Evolutionary conservation across 805 yeast species (phyloP).

Genomic region (Saccharomyces eubayanus): DNA sequence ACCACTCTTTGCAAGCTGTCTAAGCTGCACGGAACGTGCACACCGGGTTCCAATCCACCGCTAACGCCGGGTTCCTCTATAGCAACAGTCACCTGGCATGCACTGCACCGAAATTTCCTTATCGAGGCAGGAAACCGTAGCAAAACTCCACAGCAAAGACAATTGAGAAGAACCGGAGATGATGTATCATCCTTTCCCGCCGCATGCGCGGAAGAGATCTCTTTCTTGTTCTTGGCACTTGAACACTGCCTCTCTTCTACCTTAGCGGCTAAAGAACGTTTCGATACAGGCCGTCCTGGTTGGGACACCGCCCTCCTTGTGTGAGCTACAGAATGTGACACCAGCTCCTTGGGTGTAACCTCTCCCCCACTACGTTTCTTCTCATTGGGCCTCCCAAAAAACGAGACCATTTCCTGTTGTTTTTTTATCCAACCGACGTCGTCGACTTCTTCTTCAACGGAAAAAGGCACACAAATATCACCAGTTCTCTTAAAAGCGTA

Average conservation of each 20-base stretch:
- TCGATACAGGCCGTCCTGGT: neutral
- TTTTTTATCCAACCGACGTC: neutral
- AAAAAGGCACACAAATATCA: neutral
- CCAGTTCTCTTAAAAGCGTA: neutral
- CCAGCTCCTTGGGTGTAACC: neutral
- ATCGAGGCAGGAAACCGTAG: constrained; percentile 33
- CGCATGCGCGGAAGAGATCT: neutral
- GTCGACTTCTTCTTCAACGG: neutral
- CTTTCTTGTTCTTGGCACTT: neutral
- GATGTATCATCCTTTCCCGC: neutral
- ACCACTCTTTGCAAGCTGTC: constrained; percentile 5
- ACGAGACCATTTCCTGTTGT: neutral
- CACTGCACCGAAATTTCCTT: constrained; percentile 46
- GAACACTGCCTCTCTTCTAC: neutral
- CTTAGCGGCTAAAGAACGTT: neutral
- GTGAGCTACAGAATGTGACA: neutral
- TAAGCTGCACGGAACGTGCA: constrained; percentile 2
- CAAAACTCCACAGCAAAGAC: constrained; percentile 42
- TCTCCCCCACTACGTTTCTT: neutral
- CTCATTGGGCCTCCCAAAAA: neutral
- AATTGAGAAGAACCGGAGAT: constrained; percentile 8
- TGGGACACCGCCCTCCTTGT: neutral
- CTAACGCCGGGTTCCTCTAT: constrained; percentile 4
- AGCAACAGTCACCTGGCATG: constrained; percentile 47
- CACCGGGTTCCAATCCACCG: neutral